Evolutionary conservation across 1,284 basidiomycete genomes (phyloP), one percentile per base, ranked within the genome.

Genomic region (Rhodotorula glutinis): DNA sequence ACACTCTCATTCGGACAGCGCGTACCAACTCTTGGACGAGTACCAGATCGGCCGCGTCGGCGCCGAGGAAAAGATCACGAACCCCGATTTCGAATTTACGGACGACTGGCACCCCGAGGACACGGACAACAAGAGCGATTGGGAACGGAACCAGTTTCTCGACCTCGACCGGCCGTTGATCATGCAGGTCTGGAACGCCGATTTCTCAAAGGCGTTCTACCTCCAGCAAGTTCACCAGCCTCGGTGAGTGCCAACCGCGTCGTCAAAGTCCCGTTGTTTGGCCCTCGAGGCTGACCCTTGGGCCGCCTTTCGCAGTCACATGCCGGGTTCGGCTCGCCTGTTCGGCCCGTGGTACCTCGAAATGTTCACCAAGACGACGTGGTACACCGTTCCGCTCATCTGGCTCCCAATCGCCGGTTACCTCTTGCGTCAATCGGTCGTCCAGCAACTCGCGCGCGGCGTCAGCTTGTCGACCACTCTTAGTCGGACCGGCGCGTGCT

Each of bases 141-240:
- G 80, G 74, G 86, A 88, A 79, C 88, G 90, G 81, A 91, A 90
- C 79, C 84, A 91, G 77, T 99, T 99, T 81, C 82, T 99, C 70
- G 95, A 99, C 79, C 85, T 99, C 40, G 84, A 86, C 73, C 86
- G 88, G 78, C 92, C 96, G 4, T 80, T 99, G 69, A 81, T 97
- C 74, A 82, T 83, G 78, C 92, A 97, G 79, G 85, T 96, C 75
- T 91, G 88, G 87, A 81, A 86, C 69, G 84, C 85, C 43, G 89
- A 90, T 77, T 96, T 90, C 77, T 88, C 88, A 76, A 98, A 98
- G 83, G 86, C 89, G 29, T 98, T 96, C 78, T 98, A 98, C 79
- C 83, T 98, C 60, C 85, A 91, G 76, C 95, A 98, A 79, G 92
- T 98, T 0, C 95, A 98, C 79, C 92, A 95, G 79, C 91, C 95